Evolutionary conservation across 225 moss, liverwort and hornwort species (phyloP).

Genomic region (Ulota crispa): DNA sequence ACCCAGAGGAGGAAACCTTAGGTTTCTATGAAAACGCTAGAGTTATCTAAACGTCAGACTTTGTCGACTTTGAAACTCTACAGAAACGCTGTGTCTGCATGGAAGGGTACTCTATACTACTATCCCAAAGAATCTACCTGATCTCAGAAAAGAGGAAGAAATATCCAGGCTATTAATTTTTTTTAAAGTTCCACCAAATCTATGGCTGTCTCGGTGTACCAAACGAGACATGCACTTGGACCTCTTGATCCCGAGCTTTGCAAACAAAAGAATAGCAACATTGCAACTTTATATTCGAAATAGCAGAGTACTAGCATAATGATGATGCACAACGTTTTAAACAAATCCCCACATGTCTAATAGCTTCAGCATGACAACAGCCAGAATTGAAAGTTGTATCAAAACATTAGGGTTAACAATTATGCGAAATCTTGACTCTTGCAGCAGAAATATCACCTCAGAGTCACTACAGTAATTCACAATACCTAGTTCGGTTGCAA

Average conservation of each 20-base stretch:
- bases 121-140: neutral
- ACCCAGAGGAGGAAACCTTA: neutral
- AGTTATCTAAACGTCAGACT: neutral
- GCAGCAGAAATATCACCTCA: neutral
- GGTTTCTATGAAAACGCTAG: neutral
- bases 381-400: neutral
- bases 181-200: neutral
- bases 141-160: neutral
- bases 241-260: neutral
- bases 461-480: neutral
- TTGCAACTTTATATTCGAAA: neutral
- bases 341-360: neutral
- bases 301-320: neutral
- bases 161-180: neutral
- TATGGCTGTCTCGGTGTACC: neutral
- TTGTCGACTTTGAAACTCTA: neutral
- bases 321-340: neutral
- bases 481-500: neutral
- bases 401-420: neutral
- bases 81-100: neutral
- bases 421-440: neutral
- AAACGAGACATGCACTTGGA: neutral
- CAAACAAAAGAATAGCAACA: neutral
- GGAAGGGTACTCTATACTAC: neutral
- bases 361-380: neutral